Evolutionary conservation across 192 early-diverging fungal genomes (phyloP), one percentile per base, ranked within the genome.

Genomic region (Funneliformis mosseae): DNA sequence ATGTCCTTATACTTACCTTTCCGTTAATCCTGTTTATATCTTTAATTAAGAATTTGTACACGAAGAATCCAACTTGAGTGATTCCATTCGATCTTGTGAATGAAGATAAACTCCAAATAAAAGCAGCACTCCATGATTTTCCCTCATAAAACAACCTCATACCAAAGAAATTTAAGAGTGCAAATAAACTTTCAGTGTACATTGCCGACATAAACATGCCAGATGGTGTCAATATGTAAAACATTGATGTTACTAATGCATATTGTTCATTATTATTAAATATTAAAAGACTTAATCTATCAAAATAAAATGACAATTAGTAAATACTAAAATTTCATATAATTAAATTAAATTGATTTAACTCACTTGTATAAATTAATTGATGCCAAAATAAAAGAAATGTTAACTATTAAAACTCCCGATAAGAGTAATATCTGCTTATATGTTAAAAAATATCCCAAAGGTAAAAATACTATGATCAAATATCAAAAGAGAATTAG

Each of bases 181-280:
- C 92, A 85, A 97, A 98, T 42, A 93, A 79, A 60, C 93, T 95
- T 84, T 98, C 97, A 0, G 97, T 91, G 75, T 97, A 86, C 81
- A 95, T 88, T 5, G 95, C 86, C 16, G 96, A 95, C 92, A 97
- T 93, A 79, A 98, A 97, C 69, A 95, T 89, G 14, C 90, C 89
- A 10, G 95, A 90, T 8, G 96, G 96, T 5, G 93, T 92, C 38
- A 94, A 72, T 72, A 88, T 89, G 80, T 91, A 98, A 16, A 94
- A 87, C 38, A 96, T 72, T 0, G 93, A 89, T 8, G 94, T 87
- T 3, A 91, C 62, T 33, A 84, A 90, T 10, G 95, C 91, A 45
- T 94, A 84, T 25, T 83, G 83, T 72, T 91, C 85, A 27, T 61
- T 55, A 55, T 55, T 72, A 38, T 83, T 82, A 83, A 89, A 83